These are phyloP conservation scores for Hordeum marinum DNA, from an alignment of 176 grass and related monocot genomes.

Conservation along the genomic window DNA sequence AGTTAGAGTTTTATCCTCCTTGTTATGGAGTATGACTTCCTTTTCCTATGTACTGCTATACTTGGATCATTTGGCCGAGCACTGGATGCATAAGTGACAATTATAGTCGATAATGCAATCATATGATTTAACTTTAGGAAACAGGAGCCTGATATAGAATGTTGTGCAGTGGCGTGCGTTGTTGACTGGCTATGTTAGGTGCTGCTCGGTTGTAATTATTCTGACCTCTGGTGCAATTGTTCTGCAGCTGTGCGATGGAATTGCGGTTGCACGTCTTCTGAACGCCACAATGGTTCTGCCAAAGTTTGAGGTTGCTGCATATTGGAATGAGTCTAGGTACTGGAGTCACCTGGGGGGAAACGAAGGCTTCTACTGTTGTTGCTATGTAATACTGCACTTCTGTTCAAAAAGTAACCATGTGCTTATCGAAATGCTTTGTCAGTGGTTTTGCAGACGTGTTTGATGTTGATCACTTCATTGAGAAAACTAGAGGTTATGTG, in stretches of 20 bases:
- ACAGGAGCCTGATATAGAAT: neutral
- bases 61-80: neutral
- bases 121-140: neutral
- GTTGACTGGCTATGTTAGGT: neutral
- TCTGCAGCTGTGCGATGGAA: constrained; percentile 87
- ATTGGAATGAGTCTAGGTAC: constrained; percentile 99
- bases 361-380: neutral
- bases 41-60: neutral
- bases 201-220: neutral
- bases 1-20: constrained; percentile 30
- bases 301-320: constrained; percentile 88
- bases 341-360: neutral
- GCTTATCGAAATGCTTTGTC: constrained; percentile 41
- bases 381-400: constrained; percentile 4
- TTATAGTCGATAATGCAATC: neutral
- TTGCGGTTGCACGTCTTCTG: constrained; percentile 68
- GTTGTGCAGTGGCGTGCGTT: neutral
- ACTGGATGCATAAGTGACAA: neutral
- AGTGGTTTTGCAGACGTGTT: constrained; percentile 96
- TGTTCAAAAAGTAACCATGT: neutral
- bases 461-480: constrained; percentile 89
- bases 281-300: constrained; percentile 90
- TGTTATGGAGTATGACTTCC: neutral
- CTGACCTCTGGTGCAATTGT: neutral
- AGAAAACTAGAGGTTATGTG: constrained; percentile 75